These are phyloP conservation scores for Ophiorrhiza pumila DNA, from an alignment of 257 asterid genomes.

Conservation along the genomic window DNA sequence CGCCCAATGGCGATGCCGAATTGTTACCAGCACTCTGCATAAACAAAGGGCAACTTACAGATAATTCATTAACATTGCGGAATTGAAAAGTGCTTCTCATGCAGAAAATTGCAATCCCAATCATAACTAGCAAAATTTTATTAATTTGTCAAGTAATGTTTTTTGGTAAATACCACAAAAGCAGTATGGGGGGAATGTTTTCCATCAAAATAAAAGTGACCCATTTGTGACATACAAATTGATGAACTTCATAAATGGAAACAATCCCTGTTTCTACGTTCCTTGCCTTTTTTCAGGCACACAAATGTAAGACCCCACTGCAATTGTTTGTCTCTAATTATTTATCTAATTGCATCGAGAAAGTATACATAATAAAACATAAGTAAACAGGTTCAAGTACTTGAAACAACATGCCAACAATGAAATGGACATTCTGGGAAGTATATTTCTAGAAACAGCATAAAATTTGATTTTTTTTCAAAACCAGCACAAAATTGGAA, in stretches of 20 bases:
- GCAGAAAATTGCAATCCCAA: background rate
- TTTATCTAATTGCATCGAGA: background rate
- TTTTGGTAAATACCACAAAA: too few relatives aligned
- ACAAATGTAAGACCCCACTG: background rate
- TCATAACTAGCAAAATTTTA: background rate
- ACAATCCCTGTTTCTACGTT: background rate
- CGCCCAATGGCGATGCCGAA: constrained; percentile 59
- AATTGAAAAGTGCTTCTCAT: background rate
- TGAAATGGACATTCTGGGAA: too few relatives aligned
- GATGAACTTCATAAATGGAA: background rate
- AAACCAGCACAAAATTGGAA: too few relatives aligned
- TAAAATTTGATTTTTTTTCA: too few relatives aligned
- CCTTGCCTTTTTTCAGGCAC: background rate
- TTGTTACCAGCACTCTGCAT: constrained; percentile 59
- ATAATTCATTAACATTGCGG: background rate
- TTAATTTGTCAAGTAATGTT: background rate
- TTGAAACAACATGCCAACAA: too few relatives aligned
- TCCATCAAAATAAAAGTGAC: background rate
- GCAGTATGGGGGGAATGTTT: background rate
- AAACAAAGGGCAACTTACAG: constrained; percentile 15
- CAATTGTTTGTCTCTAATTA: background rate
- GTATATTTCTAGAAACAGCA: too few relatives aligned
- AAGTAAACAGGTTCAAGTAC: background rate
- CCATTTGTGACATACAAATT: background rate
- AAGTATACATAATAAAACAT: background rate